These are phyloP conservation scores for Leccinellum rugosiceps DNA, from an alignment of 768 basidiomycete species.

Conservation along the genomic window DNA sequence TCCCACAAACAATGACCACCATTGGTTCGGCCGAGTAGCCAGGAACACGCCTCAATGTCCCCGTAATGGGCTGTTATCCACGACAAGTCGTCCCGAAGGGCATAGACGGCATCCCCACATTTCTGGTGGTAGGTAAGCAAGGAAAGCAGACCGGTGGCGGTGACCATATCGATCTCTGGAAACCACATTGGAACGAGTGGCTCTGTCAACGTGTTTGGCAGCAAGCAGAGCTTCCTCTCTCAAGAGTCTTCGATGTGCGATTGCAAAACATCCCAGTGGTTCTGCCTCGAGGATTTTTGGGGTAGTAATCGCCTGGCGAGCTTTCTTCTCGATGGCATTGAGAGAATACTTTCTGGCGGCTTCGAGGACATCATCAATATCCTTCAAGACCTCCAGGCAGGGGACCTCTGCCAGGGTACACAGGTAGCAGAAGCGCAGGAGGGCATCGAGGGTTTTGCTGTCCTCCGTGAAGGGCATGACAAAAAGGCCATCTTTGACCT, in stretches of 20 bases:
- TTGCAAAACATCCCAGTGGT: slow-evolving; percentile 30
- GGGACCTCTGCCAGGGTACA: slow-evolving; percentile 20
- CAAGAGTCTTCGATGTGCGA: slow-evolving; percentile 25
- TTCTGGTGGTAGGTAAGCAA: slow-evolving; percentile 22
- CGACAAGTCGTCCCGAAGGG: neutral
- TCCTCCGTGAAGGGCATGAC: slow-evolving; percentile 19
- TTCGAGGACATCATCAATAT: slow-evolving; percentile 10
- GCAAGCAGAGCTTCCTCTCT: slow-evolving; percentile 26
- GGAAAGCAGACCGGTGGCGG: slow-evolving; percentile 24
- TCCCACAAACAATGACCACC: too few species aligned
- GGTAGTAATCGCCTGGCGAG: slow-evolving; percentile 18
- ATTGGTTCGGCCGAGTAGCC: slow-evolving; percentile 2
- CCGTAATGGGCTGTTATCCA: slow-evolving; percentile 19
- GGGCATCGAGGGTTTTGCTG: slow-evolving; percentile 18
- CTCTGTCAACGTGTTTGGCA: slow-evolving; percentile 24
- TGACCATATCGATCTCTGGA: slow-evolving; percentile 29
- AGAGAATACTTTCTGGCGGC: slow-evolving; percentile 23
- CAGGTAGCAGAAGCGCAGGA: slow-evolving; percentile 25
- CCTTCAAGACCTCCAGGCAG: slow-evolving; percentile 6
- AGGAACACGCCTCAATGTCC: neutral
- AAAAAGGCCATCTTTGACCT: slow-evolving; percentile 10
- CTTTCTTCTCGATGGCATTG: slow-evolving; percentile 16
- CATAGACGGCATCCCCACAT: slow-evolving; percentile 12
- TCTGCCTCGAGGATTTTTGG: slow-evolving; percentile 20
- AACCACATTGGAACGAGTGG: slow-evolving; percentile 23